Conservation (phyloP, 2,329 filamentous ascomycete species). For the Aspergillus pseudonomiae region DNA sequence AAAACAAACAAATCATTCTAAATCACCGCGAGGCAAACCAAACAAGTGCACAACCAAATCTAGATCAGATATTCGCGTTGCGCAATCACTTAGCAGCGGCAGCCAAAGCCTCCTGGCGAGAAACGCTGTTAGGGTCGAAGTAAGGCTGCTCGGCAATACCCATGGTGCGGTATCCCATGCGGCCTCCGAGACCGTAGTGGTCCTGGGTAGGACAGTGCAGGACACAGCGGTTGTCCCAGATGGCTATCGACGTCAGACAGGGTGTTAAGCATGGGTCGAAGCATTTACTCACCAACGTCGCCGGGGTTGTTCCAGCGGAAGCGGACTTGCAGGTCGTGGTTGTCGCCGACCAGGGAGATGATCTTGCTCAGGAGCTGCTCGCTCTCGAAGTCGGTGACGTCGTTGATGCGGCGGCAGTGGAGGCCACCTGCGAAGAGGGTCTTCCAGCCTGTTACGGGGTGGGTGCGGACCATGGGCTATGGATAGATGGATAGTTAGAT, state of each 20-base stretch:
- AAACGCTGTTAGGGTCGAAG: background rate
- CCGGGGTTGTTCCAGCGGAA: background rate
- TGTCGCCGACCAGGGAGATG: background rate
- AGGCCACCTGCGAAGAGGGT: background rate
- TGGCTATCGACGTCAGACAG: background rate
- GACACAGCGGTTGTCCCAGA: background rate
- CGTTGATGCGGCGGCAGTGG: background rate
- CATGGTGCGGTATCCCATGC: background rate
- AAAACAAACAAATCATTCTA: background rate
- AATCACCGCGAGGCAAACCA: background rate
- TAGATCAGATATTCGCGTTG: background rate
- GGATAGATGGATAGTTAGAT: background rate
- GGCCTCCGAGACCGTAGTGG: background rate
- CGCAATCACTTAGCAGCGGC: background rate
- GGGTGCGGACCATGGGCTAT: background rate
- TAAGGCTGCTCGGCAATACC: background rate
- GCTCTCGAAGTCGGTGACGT: background rate
- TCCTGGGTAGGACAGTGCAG: background rate
- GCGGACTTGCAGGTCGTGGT: background rate
- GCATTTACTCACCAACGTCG: background rate
- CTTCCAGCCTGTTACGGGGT: background rate
- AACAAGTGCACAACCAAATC: background rate
- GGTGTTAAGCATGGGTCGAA: too few relatives aligned
- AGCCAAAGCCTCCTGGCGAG: background rate
- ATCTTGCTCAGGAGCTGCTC: background rate